Conservation (phyloP, 495 filamentous ascomycete species). For the Friedmanniomyces endolithicus region DNA sequence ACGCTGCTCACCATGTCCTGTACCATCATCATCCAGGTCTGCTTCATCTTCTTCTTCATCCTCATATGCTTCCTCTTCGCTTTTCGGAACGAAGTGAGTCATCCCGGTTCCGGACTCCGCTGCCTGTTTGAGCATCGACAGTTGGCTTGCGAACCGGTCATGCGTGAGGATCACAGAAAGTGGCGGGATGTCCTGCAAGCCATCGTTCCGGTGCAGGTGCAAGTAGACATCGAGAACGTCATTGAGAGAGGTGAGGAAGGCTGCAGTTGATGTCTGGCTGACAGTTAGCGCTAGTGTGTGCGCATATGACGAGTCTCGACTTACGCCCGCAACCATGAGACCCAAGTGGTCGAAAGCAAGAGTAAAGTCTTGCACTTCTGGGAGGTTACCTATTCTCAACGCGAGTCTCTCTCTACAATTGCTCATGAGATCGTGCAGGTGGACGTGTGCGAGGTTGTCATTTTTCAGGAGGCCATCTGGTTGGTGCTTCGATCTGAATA, state of each 20-base stretch:
- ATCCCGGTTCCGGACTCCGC: slow-evolving; percentile 48
- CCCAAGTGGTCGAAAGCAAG: slow-evolving; percentile 58
- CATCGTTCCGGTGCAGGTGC: slow-evolving; percentile 48
- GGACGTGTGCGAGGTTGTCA: slow-evolving; percentile 43
- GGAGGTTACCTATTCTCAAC: slow-evolving; percentile 51
- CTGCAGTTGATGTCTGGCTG: slow-evolving; percentile 36
- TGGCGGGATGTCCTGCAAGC: slow-evolving; percentile 39
- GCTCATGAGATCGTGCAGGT: slow-evolving; percentile 47
- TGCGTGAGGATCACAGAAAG: slow-evolving; percentile 44
- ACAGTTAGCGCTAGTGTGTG: slow-evolving; percentile 8
- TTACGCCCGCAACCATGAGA: slow-evolving; percentile 49
- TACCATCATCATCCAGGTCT: slow-evolving; percentile 23
- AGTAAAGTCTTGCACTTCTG: slow-evolving; percentile 49
- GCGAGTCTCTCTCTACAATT: slow-evolving; percentile 54
- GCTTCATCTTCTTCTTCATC: slow-evolving; percentile 20
- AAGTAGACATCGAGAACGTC: slow-evolving; percentile 48
- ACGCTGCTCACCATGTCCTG: slow-evolving; percentile 32
- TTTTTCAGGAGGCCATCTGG: slow-evolving; percentile 65
- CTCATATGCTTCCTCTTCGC: slow-evolving; percentile 17
- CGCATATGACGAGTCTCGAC: not conserved
- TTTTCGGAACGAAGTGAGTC: slow-evolving; percentile 34
- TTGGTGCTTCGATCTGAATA: slow-evolving; percentile 54
- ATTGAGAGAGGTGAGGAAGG: slow-evolving; percentile 38
- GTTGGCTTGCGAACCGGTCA: slow-evolving; percentile 39
- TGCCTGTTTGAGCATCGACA: slow-evolving; percentile 32